Base-by-base conservation (phyloP, 495 filamentous ascomycete species). In the Cercophora scortea region DNA sequence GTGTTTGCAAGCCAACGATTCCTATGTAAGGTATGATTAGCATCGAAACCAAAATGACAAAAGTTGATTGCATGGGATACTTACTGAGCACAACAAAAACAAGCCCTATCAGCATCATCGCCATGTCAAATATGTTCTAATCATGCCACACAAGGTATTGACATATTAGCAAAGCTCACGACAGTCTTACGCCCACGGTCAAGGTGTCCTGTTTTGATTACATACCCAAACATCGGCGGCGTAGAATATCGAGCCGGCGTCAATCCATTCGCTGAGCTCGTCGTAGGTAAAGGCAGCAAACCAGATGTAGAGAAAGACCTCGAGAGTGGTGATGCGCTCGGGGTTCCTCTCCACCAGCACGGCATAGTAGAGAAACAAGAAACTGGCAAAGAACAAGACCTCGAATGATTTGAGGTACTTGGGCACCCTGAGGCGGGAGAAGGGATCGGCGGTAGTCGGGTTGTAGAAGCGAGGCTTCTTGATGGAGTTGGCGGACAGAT, bases 361-460 rank as follows among this genome's bases (percentile, higher is more conserved):
- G 17, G 81, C 79, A 59, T 94, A 96, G 63, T 96, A 96, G 8
- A 96, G 73, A 43, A 78, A 69, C 16, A 96, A 69, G 52, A 95
- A 89, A n/a, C 77, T 78, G 41, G 81, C 76, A 60, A 97, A 95
- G 70, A 96, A 97, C 6, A 84, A 59, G 16, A 90, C 86, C 66
- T 97, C 89, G 57, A 92, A 96, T 8, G 81, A 79, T 64, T 96
- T 96, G 39, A 90, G 82, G 61, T 97, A 96, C 52, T 85, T 83
- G n/a, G 92, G 92, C 0, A 96, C 90, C 47, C 90, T 75, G 16
- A 97, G 75, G 19, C 92, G 80, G 47, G 85, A 90, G 61, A 86
- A 95, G 3, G 86, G 87, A 64, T 95, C 91, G 33, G 87, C 82
- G 41, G 78, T 84, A 56, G 74, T 73, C 54, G 80, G 78, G 64